A percentile compares a stretch with the other conserved stretches of the same genome.
These are phyloP conservation scores for Aspergillus luchuensis DNA, from an alignment of 2,329 filamentous ascomycete genomes.

Conservation along the genomic window DNA sequence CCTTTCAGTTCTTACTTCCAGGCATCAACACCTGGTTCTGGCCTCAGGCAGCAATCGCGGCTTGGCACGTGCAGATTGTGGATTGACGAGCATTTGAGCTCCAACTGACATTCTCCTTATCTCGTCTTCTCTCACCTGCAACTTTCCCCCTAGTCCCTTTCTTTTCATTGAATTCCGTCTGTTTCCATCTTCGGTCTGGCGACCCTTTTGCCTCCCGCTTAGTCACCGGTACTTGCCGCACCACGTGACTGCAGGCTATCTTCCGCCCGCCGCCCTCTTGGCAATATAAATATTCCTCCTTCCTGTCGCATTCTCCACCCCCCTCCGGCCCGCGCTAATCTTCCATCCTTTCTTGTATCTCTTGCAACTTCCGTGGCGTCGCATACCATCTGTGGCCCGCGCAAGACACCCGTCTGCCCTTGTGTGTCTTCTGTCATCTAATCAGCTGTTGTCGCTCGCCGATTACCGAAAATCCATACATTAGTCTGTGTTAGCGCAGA, in stretches of 20 bases:
- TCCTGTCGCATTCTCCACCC: constrained; percentile 45
- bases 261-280: constrained; percentile 38
- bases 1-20: not conserved
- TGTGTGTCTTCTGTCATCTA: constrained; percentile 30
- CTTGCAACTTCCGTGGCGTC: constrained; percentile 23
- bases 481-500: constrained; percentile 38
- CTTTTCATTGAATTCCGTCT: not conserved
- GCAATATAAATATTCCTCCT: constrained; percentile 45
- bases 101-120: constrained; percentile 20
- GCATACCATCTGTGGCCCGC: constrained; percentile 21
- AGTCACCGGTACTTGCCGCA: constrained; percentile 28
- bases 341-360: constrained; percentile 29
- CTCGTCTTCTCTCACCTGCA: constrained; percentile 11
- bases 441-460: constrained; percentile 27
- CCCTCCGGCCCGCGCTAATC: constrained; percentile 28
- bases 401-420: constrained; percentile 21
- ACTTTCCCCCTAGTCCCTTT: constrained; percentile 11
- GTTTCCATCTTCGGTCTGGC: constrained; percentile 15
- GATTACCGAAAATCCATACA: constrained; percentile 29
- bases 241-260: constrained; percentile 38
- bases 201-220: constrained; percentile 20
- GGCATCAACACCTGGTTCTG: not conserved
- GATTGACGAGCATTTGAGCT: constrained; percentile 20
- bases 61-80: constrained; percentile 19
- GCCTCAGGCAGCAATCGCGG: constrained; percentile 19